Base-by-base conservation (phyloP, 495 filamentous ascomycete species). In the Amorphotheca resinae region DNA sequence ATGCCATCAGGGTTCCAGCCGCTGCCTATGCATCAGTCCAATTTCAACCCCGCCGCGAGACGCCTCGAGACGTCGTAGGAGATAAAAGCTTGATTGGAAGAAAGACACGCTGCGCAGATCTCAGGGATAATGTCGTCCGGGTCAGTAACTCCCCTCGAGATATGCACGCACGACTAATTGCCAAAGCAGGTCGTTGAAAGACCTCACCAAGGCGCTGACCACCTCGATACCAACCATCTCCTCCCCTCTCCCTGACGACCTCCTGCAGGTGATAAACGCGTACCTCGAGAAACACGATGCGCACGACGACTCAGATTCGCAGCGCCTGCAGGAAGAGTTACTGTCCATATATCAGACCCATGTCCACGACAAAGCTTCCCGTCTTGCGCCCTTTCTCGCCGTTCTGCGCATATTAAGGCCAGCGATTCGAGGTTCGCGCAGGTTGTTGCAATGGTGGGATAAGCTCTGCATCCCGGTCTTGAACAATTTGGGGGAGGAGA, bases 281-380 rank as follows among this genome's bases (percentile, higher is more conserved):
- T 85, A 80, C 59, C 63, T 83, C 20, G 69, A 73, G 26, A 73
- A 70, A 48, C 72, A 79, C 52, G 50, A 64, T 15, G 64, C 65
- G 37, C 64, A 69, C 38, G 79, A 82, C 41, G 77, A 80, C 25
- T 59, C 64, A 33, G 70, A 74, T 21, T 65, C 70, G 9, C 71
- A 80, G 34, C 70, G 74, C 22, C 60, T 84, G 40, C 76, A 82
- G 35, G 77, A 82, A 8, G 80, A 84, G 44, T 63, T 87, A 2
- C 61, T 79, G 16, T 59, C 59, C 14, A 58, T 84, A 36, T 80
- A 75, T 56, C 62, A 73, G 41, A 70, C 67, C 51, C 62, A 64
- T 31, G 70, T 84, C 15, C 58, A 61, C 11, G 67, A 67, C 20
- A 59, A 62, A 4, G 63, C 72, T 2, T 64, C 68, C 30, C 73